Percentiles rank a stretch among this genome's conserved stretches.
These are phyloP conservation scores for Magnolia changhungtana DNA, from an alignment of 164 flowering plant species.

Conservation along the genomic window DNA sequence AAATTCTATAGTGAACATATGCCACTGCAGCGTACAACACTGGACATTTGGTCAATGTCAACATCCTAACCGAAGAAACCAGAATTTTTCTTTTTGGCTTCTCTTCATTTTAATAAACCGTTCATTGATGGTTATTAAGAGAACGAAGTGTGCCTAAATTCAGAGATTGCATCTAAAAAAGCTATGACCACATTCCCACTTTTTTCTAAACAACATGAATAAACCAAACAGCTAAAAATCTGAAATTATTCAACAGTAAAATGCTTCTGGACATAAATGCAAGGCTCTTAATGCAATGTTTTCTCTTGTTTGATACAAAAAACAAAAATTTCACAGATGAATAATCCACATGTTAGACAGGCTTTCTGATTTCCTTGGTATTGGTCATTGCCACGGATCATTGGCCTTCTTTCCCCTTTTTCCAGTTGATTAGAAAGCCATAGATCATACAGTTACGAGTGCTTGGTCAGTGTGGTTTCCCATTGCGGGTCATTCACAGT, in stretches of 20 bases:
- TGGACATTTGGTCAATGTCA: too few relatives aligned
- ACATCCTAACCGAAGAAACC: too few relatives aligned
- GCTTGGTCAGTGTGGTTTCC: background rate
- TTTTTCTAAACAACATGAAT: background rate
- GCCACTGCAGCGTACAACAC: too few relatives aligned
- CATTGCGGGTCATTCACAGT: background rate
- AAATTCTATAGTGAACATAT: too few relatives aligned
- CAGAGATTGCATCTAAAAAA: background rate
- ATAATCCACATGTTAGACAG: background rate
- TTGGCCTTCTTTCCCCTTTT: background rate
- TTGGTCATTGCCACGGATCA: background rate
- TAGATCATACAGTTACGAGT: background rate
- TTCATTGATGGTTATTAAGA: background rate
- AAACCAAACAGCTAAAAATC: background rate
- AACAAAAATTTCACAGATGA: background rate
- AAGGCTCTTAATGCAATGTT: background rate
- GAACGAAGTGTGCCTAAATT: background rate
- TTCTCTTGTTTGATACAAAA: background rate
- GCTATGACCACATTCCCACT: background rate
- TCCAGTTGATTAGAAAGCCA: background rate
- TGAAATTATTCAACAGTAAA: background rate
- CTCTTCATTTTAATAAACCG: background rate
- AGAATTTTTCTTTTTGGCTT: too few relatives aligned
- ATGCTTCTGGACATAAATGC: background rate
- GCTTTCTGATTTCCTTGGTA: background rate